Evolutionary conservation across 2,329 filamentous ascomycete species (phyloP).

Genomic region (Atkinsonella hypoxylon): DNA sequence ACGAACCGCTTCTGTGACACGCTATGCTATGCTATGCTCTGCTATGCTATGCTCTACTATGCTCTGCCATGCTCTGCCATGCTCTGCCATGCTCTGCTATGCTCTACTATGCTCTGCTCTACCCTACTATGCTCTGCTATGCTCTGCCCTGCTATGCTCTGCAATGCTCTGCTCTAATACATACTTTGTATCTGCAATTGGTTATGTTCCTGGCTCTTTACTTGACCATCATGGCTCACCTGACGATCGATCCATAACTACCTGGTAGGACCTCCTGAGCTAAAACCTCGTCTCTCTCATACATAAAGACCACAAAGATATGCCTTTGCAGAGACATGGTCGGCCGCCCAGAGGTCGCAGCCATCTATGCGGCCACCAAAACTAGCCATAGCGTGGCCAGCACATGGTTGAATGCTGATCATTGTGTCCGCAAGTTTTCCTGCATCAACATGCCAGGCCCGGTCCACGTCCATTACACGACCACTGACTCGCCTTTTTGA

Average conservation of each 20-base stretch:
- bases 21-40: not conserved
- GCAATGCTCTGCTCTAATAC: too few relatives aligned
- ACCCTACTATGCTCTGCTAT: not conserved
- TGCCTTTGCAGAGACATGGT: too few relatives aligned
- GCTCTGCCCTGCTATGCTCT: too few relatives aligned
- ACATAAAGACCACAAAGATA: too few relatives aligned
- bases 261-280: too few relatives aligned
- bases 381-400: not conserved
- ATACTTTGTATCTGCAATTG: too few relatives aligned
- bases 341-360: not conserved
- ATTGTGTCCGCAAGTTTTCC: slow-evolving; percentile 3
- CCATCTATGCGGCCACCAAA: not conserved
- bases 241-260: too few relatives aligned
- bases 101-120: too few relatives aligned
- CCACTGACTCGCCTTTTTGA: not conserved
- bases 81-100: not conserved
- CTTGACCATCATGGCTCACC: too few relatives aligned
- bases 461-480: slow-evolving; percentile 1
- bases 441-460: not conserved
- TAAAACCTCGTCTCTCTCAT: too few relatives aligned
- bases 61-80: not conserved
- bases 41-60: too few relatives aligned
- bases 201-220: too few relatives aligned
- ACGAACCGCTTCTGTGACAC: not conserved
- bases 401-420: not conserved